These are phyloP conservation scores for Colletotrichum simmondsii DNA, from an alignment of 2,329 filamentous ascomycete genomes.

Conservation along the genomic window DNA sequence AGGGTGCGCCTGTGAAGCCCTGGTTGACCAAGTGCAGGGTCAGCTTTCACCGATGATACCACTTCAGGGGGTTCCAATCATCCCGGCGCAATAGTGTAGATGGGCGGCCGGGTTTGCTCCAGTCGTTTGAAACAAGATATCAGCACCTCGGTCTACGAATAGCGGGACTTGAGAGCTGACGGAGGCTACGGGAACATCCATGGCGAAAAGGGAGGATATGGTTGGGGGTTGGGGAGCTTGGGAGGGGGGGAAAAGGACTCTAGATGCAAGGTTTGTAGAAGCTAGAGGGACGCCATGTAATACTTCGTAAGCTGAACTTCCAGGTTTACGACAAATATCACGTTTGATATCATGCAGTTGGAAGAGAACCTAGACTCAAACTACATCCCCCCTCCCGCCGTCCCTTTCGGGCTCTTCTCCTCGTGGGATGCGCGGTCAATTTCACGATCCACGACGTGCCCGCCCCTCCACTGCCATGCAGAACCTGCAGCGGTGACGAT, in stretches of 20 bases:
- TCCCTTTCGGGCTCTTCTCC: neutral
- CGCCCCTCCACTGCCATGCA: neutral
- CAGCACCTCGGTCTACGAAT: neutral
- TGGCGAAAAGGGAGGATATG: too few species aligned
- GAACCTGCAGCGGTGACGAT: slow-evolving; percentile 6
- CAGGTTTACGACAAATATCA: neutral
- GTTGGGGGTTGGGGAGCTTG: too few species aligned
- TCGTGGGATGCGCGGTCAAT: neutral
- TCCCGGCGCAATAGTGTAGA: too few species aligned
- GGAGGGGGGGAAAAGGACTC: too few species aligned
- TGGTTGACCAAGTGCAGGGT: slow-evolving; percentile 2
- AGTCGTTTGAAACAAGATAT: neutral
- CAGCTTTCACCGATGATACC: neutral
- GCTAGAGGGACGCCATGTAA: neutral
- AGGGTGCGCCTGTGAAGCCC: neutral
- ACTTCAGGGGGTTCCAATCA: too few species aligned
- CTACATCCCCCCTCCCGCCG: too few species aligned
- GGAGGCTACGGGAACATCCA: neutral
- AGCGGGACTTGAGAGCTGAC: neutral
- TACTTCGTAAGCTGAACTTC: neutral
- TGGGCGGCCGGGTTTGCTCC: neutral
- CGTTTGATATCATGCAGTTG: neutral
- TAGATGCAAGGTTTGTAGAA: neutral
- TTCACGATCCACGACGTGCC: neutral
- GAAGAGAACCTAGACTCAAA: neutral